These are phyloP conservation scores for Suillus brevipes DNA, from an alignment of 768 basidiomycete genomes.

Conservation along the genomic window DNA sequence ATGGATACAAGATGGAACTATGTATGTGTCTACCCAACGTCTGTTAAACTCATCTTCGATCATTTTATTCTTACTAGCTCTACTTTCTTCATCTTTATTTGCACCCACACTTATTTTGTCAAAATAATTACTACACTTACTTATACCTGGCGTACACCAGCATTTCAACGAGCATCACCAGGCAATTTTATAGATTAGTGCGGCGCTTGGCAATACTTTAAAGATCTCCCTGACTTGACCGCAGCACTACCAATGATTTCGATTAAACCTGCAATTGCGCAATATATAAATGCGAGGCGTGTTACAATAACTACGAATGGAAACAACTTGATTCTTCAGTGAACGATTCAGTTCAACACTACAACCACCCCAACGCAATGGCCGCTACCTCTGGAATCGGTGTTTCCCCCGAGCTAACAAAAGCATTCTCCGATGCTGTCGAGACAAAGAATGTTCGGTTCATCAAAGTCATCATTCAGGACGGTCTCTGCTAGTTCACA, in stretches of 20 bases:
- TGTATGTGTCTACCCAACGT: no score
- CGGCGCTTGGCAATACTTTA: not conserved
- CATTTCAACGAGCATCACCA: no score
- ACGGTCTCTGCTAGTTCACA: constrained; percentile 52
- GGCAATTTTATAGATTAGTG: not conserved
- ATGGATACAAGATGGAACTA: no score
- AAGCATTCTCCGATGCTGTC: constrained; percentile 59
- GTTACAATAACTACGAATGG: not conserved
- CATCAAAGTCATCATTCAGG: constrained; percentile 72
- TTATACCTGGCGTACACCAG: no score
- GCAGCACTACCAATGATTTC: not conserved
- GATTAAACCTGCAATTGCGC: no score
- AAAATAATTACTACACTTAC: no score
- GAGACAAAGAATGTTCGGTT: constrained; percentile 58
- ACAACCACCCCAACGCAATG: constrained; percentile 41
- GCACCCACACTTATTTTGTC: no score
- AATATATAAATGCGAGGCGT: not conserved
- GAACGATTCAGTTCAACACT: not conserved
- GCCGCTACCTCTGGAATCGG: constrained; percentile 73
- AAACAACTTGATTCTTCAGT: not conserved
- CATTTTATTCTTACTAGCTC: no score
- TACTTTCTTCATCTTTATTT: no score
- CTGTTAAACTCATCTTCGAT: no score
- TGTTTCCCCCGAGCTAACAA: constrained; percentile 56
- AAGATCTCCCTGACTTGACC: not conserved